phyloP scores from a whole-genome alignment of 352 stramenopile species.

The Phytophthora chlamydospora region DNA sequence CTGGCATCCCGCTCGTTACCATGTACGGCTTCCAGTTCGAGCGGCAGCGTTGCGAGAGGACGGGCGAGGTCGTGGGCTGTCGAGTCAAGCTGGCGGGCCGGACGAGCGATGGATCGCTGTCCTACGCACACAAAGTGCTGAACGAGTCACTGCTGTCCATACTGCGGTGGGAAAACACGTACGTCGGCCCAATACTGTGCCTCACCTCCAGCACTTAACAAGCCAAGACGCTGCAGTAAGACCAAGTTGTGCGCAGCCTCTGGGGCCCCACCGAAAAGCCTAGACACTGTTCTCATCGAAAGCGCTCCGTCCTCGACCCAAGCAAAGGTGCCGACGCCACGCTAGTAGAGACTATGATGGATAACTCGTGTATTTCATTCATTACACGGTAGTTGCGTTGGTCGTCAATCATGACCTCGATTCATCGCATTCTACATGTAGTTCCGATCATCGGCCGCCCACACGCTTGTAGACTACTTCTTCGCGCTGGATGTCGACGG shows the following conservation, averaged over 20 bases:
- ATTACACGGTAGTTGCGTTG: too few species aligned
- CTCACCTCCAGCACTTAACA: constrained; percentile 14
- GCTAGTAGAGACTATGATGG: too few species aligned
- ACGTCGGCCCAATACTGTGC: constrained; percentile 42
- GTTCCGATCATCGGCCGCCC: background rate
- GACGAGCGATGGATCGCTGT: constrained; percentile 36
- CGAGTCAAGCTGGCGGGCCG: constrained; percentile 37
- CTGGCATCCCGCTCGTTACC: constrained; percentile 33
- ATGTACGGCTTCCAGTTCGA: constrained; percentile 48
- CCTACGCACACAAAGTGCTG: constrained; percentile 44
- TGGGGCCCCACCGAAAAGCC: too few species aligned
- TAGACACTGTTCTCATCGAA: too few species aligned
- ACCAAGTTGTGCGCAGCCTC: too few species aligned
- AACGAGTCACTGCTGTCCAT: constrained; percentile 45
- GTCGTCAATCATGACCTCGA: too few species aligned
- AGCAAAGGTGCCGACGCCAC: too few species aligned
- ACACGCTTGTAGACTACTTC: constrained; percentile 34
- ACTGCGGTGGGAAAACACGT: constrained; percentile 48
- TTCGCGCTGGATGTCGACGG: constrained; percentile 37
- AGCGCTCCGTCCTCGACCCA: too few species aligned
- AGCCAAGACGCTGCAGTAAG: background rate
- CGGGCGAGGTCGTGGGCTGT: constrained; percentile 25
- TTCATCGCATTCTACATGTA: too few species aligned
- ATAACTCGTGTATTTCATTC: too few species aligned
- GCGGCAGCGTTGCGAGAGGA: constrained; percentile 17